Conservation (phyloP, 2,329 filamentous ascomycete species). For the Beauveria medogensis region DNA sequence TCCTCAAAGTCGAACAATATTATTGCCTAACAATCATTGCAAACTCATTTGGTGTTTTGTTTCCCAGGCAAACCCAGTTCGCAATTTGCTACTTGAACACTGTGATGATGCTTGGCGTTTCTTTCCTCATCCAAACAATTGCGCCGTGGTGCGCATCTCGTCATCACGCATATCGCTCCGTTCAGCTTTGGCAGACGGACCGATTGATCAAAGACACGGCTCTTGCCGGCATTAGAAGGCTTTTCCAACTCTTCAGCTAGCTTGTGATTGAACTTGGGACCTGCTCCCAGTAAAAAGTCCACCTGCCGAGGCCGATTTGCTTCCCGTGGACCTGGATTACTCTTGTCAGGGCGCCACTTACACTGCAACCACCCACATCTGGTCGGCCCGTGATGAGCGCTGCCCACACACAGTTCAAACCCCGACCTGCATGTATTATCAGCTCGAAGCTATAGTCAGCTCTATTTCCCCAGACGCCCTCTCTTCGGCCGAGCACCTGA, state of each 20-base stretch:
- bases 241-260: neutral
- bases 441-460: neutral
- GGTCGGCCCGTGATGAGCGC: slow-evolving; percentile 4
- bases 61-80: neutral
- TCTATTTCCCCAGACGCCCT: neutral
- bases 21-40: too few relatives aligned
- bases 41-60: neutral
- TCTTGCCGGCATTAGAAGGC: neutral
- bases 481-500: neutral
- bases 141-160: neutral
- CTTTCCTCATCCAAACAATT: neutral
- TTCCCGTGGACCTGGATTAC: neutral
- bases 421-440: neutral
- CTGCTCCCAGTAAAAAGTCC: neutral
- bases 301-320: neutral
- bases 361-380: neutral
- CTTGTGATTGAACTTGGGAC: neutral
- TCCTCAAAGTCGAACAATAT: too few relatives aligned
- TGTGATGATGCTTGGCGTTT: neutral
- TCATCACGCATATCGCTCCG: neutral
- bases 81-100: neutral
- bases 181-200: neutral
- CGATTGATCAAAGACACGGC: neutral
- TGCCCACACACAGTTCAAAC: neutral
- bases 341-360: neutral